phyloP scores from a whole-genome alignment of 257 asterid species.

The Nicotiana sylvestris region DNA sequence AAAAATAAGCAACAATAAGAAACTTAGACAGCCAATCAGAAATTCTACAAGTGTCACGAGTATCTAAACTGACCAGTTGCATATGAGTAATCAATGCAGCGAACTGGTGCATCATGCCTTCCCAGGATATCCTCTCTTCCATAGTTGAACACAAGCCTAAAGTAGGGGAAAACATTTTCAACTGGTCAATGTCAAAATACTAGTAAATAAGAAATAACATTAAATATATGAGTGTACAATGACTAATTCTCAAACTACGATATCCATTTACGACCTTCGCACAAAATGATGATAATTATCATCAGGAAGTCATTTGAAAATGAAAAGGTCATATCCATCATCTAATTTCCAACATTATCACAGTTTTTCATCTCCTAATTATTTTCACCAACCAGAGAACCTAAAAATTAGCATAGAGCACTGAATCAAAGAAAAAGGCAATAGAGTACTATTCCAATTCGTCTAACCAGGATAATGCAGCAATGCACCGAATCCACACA shows the following conservation, averaged over 20 bases:
- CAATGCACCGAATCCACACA: background rate
- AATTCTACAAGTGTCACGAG: background rate
- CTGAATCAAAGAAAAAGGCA: background rate
- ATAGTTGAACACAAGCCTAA: slow-evolving; percentile 69
- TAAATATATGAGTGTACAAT: background rate
- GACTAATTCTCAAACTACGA: background rate
- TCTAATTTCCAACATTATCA: background rate
- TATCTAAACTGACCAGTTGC: slow-evolving; percentile 58
- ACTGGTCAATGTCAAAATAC: background rate
- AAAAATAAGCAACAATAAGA: background rate
- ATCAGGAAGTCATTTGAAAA: background rate
- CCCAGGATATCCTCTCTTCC: slow-evolving; percentile 68
- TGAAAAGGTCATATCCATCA: background rate
- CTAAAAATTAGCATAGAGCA: background rate
- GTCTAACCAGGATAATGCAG: background rate
- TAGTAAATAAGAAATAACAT: background rate
- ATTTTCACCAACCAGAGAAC: background rate
- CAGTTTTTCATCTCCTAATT: background rate
- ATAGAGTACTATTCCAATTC: background rate
- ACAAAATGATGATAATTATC: background rate
- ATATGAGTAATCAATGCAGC: slow-evolving; percentile 74
- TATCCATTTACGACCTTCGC: background rate
- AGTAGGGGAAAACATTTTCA: slow-evolving; percentile 12
- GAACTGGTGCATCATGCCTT: slow-evolving; percentile 73
- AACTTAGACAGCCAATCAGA: background rate